Evolutionary conservation across 805 yeast genomes (phyloP).

Genomic region (Kuraishia ogatae): DNA sequence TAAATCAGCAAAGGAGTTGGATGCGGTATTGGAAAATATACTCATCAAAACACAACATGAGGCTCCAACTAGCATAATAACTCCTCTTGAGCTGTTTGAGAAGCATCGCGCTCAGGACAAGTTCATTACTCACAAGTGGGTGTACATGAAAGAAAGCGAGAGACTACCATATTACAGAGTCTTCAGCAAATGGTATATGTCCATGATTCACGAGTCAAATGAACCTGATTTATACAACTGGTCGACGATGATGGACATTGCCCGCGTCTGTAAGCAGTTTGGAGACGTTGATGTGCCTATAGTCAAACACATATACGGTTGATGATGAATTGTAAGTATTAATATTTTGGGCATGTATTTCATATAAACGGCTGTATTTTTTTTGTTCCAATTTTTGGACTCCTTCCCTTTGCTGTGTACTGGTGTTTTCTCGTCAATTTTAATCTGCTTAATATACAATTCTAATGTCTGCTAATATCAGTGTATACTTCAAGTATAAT

Average conservation of each 20-base stretch:
- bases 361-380: not conserved
- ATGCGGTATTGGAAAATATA: not conserved
- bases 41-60: not conserved
- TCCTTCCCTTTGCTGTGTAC: not conserved
- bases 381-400: not conserved
- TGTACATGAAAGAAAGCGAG: constrained; percentile 5
- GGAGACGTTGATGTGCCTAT: constrained; percentile 14
- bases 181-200: constrained; percentile 18
- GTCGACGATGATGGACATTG: constrained; percentile 8
- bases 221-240: constrained; percentile 6
- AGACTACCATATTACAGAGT: constrained; percentile 16
- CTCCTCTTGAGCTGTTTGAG: not conserved
- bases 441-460: not conserved
- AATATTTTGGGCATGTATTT: not conserved
- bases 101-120: not conserved
- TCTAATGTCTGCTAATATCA: too few relatives aligned
- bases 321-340: not conserved
- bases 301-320: constrained; percentile 11
- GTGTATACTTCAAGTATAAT: too few relatives aligned
- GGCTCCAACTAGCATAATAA: not conserved
- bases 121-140: not conserved
- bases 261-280: constrained; percentile 17
- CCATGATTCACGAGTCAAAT: constrained; percentile 10
- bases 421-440: not conserved
- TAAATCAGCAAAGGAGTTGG: not conserved